Evolutionary conservation across 768 basidiomycete genomes (phyloP), one percentile per base, ranked within the genome.

Genomic region (Suillus fuscotomentosus): DNA sequence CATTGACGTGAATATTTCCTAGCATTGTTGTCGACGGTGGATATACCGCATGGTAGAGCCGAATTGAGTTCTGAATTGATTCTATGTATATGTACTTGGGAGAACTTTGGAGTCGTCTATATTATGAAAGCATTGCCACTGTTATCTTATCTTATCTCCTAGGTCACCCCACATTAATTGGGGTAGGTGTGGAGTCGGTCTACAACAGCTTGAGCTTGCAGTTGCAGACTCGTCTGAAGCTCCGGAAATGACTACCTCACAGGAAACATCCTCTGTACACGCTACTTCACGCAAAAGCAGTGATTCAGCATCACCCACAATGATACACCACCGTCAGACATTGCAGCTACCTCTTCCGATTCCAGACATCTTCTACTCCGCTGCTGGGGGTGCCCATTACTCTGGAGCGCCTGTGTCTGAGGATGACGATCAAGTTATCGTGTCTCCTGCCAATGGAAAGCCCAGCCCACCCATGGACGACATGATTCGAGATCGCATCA

Each of bases 361-460:
- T 0, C 77, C 84, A 22, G 79, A 82, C 3, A 73, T 88, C 10
- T 77, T 87, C 42, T 81, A 84, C 67, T 86, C 86, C 0, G 84
- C 86, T 4, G 85, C 85, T 1, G 82, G 86, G 48, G 88, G 81
- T 17, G 86, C 88, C 0, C 88, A 89, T 68, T 90, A 88, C 68
- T 83, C 85, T 5, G 87, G 87, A 6, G 78, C 76, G 24, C 77
- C 75, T 60, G 74, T 84, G 7, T 62, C 68, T 20, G 39, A 68
- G 7, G n/a, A 41, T 42, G 65, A 65, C 6, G 66, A 66, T 8
- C 2, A 54, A 54, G 11, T 54, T 54, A 62, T 70, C 1, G 59
- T 20, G 8, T 63, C 48, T 43, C 66, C 39, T 41, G n/a, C n/a
- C n/a, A n/a, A n/a, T n/a, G 50, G 34, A 42, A 53, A 39, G 4